Conservation (phyloP, 2,329 filamentous ascomycete genomes). For the Ambrosiella beaveri region DNA sequence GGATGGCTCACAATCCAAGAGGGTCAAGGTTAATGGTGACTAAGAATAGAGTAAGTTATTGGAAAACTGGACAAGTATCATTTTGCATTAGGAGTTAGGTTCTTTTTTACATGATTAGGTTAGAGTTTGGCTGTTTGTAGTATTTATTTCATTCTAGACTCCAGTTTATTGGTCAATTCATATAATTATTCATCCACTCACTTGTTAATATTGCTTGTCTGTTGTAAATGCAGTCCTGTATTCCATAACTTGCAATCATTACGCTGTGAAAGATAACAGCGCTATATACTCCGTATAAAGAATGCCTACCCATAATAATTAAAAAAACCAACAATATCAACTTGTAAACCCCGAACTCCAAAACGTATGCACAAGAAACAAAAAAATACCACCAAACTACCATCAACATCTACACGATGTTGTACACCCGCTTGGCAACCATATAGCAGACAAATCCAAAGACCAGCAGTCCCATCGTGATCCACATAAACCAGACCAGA, state of each 20-base stretch:
- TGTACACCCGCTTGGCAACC: constrained; percentile 69
- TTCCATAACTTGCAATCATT: no score
- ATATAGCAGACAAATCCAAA: constrained; percentile 70
- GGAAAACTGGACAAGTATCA: neutral
- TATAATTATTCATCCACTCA: no score
- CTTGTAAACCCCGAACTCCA: neutral
- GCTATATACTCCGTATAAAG: no score
- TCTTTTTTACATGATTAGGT: neutral
- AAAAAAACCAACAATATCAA: no score
- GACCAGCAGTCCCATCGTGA: constrained; percentile 55
- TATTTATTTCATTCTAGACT: neutral
- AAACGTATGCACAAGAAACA: neutral
- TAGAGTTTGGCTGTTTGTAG: neutral
- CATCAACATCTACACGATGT: constrained; percentile 41
- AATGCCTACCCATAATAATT: no score
- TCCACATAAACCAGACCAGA: constrained; percentile 56
- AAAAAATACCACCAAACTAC: neutral
- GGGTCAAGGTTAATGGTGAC: neutral
- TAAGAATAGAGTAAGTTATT: neutral
- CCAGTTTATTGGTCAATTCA: neutral
- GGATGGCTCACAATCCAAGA: neutral
- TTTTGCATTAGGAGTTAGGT: neutral
- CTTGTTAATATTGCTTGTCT: no score
- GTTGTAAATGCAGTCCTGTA: no score
- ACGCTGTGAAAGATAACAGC: no score